Base-by-base conservation (phyloP, 169 alveolate species). In the Babesia microti region DNA sequence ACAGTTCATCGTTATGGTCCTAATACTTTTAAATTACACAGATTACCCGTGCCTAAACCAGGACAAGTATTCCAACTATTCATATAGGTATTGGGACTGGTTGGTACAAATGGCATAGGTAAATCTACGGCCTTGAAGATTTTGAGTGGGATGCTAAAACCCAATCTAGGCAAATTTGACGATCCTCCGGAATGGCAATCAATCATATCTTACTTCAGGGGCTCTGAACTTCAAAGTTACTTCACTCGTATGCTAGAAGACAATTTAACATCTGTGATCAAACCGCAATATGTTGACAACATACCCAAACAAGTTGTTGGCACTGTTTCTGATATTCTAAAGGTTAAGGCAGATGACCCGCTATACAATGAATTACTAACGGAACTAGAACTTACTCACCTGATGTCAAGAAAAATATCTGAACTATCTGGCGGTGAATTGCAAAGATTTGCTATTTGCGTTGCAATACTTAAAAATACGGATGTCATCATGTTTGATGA, bases 401-500 rank as follows among this genome's bases (percentile, higher is more conserved):
- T 96, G 51, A 59, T 89, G 33, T 94, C 85, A 34, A 86, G 98
- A 53, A 87, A 92, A 52, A 88, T 96, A 23, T 80, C 87, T 18
- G 88, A 91, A 22, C 73, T 96, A 6, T 91, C 98, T 12, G 99
- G 99, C 23, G 99, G 99, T 17, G 99, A 95, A 68, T 72, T 94
- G 27, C 95, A 94, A 78, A 72, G 99, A 33, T 95, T 96, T 67
- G 98, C 98, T 48, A 85, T 94, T 19, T 80, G 94, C 18, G 95
- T 93, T 29, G 92, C 95, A 11, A 81, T 92, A n/a, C 80, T 91
- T 39, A 89, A 85, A 61, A 84, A 90, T 40, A 84, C 95, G 17
- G 91, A 91, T 46, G 98, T 95, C 33, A 90, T 88, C 55, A 94
- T 95, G 99, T 94, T 93, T 65, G 99, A 96, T 71, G 99, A 96